Evolutionary conservation across 116 monocot genomes (phyloP).

Genomic region (Thalassia testudinum): DNA sequence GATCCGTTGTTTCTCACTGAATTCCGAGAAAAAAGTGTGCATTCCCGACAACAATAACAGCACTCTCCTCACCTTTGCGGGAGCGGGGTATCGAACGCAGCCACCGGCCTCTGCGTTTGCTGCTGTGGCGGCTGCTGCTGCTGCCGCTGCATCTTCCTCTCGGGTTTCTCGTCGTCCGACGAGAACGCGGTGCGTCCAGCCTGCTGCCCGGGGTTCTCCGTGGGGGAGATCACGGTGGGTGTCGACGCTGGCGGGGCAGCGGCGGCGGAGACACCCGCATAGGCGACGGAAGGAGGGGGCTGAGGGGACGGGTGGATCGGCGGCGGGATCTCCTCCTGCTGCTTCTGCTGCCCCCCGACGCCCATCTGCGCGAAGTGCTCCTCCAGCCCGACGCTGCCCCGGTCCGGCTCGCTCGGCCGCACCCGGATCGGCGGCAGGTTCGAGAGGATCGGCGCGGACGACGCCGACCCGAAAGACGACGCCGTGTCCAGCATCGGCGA

Average conservation of each 20-base stretch:
- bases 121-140: not conserved
- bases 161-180: constrained; percentile 39
- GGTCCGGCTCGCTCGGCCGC: constrained; percentile 33
- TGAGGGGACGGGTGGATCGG: not conserved
- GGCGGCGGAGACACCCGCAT: not conserved
- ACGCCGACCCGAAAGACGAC: constrained; percentile 66
- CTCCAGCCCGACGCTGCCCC: constrained; percentile 13
- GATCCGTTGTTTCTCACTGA: too few relatives aligned
- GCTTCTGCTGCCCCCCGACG: constrained; percentile 4
- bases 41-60: too few relatives aligned
- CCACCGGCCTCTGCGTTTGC: not conserved
- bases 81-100: not conserved
- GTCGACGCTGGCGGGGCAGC: not conserved
- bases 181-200: not conserved
- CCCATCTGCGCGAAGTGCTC: constrained; percentile 59
- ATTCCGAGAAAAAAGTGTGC: too few relatives aligned
- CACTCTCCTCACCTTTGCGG: not conserved
- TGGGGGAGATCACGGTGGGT: constrained; percentile 20
- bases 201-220: constrained; percentile 18
- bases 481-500: constrained; percentile 74
- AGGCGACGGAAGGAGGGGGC: not conserved
- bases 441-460: constrained; percentile 51
- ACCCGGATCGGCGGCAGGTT: constrained; percentile 74
- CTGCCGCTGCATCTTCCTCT: constrained; percentile 1
- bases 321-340: not conserved